Base-by-base conservation (phyloP, 2,329 filamentous ascomycete genomes). In the Aspergillus pseudoglaucus region DNA sequence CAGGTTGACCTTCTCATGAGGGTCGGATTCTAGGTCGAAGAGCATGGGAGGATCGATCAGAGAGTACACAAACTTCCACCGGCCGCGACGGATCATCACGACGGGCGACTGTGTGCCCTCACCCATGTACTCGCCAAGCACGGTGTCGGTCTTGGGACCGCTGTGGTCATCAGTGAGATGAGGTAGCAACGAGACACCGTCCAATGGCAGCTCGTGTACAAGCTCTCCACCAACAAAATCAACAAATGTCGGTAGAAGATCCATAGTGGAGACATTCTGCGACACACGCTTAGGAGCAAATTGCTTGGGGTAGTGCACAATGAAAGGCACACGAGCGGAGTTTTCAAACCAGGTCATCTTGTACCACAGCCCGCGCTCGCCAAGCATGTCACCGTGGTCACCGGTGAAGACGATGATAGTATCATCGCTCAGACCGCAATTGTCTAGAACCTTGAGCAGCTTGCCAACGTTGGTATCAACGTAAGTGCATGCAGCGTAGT, bases 331-430 rank as follows among this genome's bases (percentile, higher is more conserved):
- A 23, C 90, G 85, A 41, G 89, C 88, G 10, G 89, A 95, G 37
- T 85, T 85, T 77, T 96, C 90, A 61, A 90, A 95, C 79, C 93
- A 96, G 63, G 83, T 89, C 90, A 96, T 96, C 78, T 96, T 96
- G 76, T 95, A 81, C 90, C 90, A 96, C 42, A 96, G 75, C 5
- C 87, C 87, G 46, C 89, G 84, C 75, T 96, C 90, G 50, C 90
- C 90, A 6, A 96, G 80, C 90, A 96, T 96, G 69, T 96, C 90
- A 47, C 90, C 90, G 63, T 96, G 90, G 65, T 96, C 90, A 40
- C 90, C 90, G 49, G 86, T 90, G 72, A 96, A 96, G 56, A 96
- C 83, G 59, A 96, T 77, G 59, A 95, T 90, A 10, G 90, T 96
- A 69, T 95, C 82, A 30, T 95, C 83, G 51, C 84, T 84, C 40